Base-by-base conservation (phyloP, 1,139 yeast genomes). In the Geotrichum cucujoidarum region DNA sequence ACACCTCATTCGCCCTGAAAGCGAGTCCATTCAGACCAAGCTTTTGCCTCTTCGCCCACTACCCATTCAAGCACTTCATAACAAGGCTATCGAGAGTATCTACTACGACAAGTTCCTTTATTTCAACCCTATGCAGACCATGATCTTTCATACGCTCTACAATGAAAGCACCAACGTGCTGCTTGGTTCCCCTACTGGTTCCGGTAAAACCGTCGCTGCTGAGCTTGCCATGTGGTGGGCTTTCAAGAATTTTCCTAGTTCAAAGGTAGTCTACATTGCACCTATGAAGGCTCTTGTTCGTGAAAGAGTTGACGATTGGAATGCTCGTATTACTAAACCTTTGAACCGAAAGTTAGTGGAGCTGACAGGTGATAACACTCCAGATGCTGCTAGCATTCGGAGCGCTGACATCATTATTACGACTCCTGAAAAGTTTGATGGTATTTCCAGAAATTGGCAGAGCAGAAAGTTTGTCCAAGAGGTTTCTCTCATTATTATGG, bases 271-370 rank as follows among this genome's bases (percentile, higher is more conserved):
- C 8, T 94, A 94, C 64, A 90, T 94, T 69, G 98, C 98, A 0
- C 99, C 99, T 2, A 94, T 94, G 98, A 94, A 94, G 62, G 99
- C 98, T 0, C 76, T 94, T 62, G 98, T 94, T 2, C 75, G 97
- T 54, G 98, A 94, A 69, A 77, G 98, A 65, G 97, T 94, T 11
- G 94, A 85, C 59, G 98, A 94, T 62, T 94, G 98, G 98, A 73
- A 84, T 35, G 74, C 70, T 40, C 73, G 95, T 49, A 76, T 92
- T 21, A 76, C 84, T 13, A 58, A 63, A 42, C 75, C 76, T 14
- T 53, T 59, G 21, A 59, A 60, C 3, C 71, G 73, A 31, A 78
- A 75, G 59, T 77, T 94, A 52, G 97, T 92, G 14, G 99, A 92
- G 67, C 72, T 92, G 59, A 92, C 98, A 1, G 99, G 99, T 70